phyloP scores from a whole-genome alignment of 352 stramenopile genomes.

The Saprolegnia parasitica region DNA sequence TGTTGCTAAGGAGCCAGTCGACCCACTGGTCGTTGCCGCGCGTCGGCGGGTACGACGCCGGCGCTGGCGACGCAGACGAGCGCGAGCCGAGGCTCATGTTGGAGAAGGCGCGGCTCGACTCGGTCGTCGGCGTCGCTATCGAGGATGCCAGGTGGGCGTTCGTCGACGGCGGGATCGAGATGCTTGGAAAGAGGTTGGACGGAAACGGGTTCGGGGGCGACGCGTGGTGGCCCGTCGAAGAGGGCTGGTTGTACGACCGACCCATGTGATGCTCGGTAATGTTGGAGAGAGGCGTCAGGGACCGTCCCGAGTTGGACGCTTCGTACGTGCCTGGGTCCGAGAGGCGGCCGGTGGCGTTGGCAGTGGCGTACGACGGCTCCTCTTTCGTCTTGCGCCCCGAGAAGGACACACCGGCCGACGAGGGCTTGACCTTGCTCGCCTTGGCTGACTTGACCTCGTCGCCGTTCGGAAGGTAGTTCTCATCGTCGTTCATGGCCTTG shows the following conservation, averaged over 20 bases:
- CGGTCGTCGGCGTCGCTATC: slow-evolving; percentile 20
- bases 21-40: slow-evolving; percentile 29
- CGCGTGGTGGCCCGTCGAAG: slow-evolving; percentile 4
- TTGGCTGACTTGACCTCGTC: not conserved
- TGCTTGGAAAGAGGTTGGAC: slow-evolving; percentile 24
- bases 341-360: not conserved
- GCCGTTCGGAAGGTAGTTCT: slow-evolving; percentile 2
- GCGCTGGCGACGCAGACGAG: not conserved
- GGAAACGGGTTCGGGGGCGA: not conserved
- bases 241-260: not conserved
- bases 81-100: slow-evolving; percentile 23
- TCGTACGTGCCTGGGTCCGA: slow-evolving; percentile 3
- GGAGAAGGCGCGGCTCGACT: slow-evolving; percentile 26
- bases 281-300: not conserved
- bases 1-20: slow-evolving; percentile 28
- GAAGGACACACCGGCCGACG: not conserved
- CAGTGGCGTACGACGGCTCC: not conserved
- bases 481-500: slow-evolving; percentile 1
- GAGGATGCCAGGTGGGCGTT: slow-evolving; percentile 4
- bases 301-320: not conserved
- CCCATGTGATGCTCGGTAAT: not conserved
- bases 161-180: slow-evolving; percentile 16
- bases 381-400: slow-evolving; percentile 15
- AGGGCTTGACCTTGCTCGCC: not conserved
- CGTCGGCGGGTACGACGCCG: not conserved